Evolutionary conservation across 805 yeast genomes (phyloP).

Genomic region (Pichia insulana): DNA sequence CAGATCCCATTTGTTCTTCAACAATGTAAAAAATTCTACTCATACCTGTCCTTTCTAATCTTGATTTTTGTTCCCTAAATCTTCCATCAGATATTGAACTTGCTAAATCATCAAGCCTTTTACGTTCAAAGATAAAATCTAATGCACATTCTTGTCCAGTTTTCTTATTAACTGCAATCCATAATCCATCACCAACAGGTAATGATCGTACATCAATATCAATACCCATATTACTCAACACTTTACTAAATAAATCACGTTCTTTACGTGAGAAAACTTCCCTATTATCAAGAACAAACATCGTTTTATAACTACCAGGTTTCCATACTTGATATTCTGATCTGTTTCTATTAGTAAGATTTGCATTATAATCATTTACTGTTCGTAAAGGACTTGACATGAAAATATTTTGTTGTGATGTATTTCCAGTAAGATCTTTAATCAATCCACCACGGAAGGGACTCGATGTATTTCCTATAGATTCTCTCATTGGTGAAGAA

Average conservation of each 20-base stretch:
- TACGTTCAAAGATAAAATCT: constrained; percentile 83
- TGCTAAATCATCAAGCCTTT: constrained; percentile 79
- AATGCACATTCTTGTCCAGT: constrained; percentile 59
- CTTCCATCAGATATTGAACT: constrained; percentile 81
- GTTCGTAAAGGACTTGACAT: background rate
- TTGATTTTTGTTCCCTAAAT: constrained; percentile 74
- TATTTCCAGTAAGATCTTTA: background rate
- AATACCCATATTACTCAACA: constrained; percentile 42
- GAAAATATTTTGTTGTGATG: background rate
- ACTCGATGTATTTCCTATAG: background rate
- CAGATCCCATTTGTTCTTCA: constrained; percentile 58
- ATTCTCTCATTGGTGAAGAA: constrained; percentile 2
- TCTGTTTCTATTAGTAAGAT: background rate
- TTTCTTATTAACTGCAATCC: constrained; percentile 68
- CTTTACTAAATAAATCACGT: constrained; percentile 57
- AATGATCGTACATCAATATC: constrained; percentile 47
- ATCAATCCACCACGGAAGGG: constrained; percentile 6
- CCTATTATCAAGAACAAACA: constrained; percentile 67
- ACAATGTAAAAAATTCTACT: constrained; percentile 63
- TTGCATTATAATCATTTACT: background rate
- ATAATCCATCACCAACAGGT: constrained; percentile 78
- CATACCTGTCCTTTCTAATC: constrained; percentile 65
- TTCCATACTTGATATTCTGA: constrained; percentile 49
- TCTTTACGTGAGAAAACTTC: constrained; percentile 66
- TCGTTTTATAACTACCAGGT: constrained; percentile 47